Conservation (phyloP, 1,139 yeast species). For the Geotrichum carabidarum region DNA sequence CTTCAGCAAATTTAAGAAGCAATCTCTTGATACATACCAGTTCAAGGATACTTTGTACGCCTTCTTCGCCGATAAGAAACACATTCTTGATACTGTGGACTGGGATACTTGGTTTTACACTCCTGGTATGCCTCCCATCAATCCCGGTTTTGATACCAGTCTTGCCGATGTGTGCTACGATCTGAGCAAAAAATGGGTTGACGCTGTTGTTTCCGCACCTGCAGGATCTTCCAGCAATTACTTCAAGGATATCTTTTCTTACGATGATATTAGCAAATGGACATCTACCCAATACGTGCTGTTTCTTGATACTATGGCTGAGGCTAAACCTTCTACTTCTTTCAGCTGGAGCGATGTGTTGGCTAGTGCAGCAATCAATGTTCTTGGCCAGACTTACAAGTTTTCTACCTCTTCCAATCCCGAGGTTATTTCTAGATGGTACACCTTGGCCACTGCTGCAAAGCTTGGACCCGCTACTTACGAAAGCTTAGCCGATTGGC, state of each 20-base stretch:
- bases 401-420: slow-evolving; percentile 60
- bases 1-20: slow-evolving; percentile 61
- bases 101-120: slow-evolving; percentile 80
- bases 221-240: slow-evolving; percentile 26
- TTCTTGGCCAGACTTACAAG: slow-evolving; percentile 47
- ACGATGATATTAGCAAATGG: slow-evolving; percentile 51
- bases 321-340: slow-evolving; percentile 15
- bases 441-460: slow-evolving; percentile 44
- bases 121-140: slow-evolving; percentile 79
- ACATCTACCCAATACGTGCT: slow-evolving; percentile 73
- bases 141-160: slow-evolving; percentile 71
- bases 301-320: slow-evolving; percentile 61
- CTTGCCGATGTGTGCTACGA: slow-evolving; percentile 67
- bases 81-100: slow-evolving; percentile 59
- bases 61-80: slow-evolving; percentile 43
- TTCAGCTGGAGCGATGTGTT: slow-evolving; percentile 15
- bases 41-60: slow-evolving; percentile 72
- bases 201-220: slow-evolving; percentile 29
- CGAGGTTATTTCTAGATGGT: slow-evolving; percentile 79
- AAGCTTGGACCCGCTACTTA: slow-evolving; percentile 44
- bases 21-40: slow-evolving; percentile 74
- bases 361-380: slow-evolving; percentile 32
- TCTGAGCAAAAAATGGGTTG: slow-evolving; percentile 63
- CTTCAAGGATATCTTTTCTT: slow-evolving; percentile 34
- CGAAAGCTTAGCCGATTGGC: slow-evolving; percentile 64